Evolutionary conservation across 2,329 filamentous ascomycete genomes (phyloP).

Genomic region (Chrysosphaeria jannelii): DNA sequence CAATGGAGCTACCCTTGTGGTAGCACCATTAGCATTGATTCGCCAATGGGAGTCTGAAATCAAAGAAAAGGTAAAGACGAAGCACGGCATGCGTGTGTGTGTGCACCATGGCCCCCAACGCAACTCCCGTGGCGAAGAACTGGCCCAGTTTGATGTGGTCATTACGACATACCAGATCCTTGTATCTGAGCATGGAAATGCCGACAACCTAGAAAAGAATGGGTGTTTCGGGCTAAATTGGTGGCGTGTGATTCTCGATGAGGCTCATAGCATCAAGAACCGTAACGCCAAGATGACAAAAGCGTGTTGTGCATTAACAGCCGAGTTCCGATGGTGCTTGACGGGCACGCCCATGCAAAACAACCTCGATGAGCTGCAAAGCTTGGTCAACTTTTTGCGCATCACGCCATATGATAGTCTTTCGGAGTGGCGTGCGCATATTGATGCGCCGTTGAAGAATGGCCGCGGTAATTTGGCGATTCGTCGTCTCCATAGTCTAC

Average conservation of each 20-base stretch:
- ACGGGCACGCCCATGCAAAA: constrained; percentile 97
- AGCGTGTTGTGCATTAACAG: constrained; percentile 57
- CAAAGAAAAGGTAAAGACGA: constrained; percentile 38
- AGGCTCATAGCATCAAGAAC: constrained; percentile 97
- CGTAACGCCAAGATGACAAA: constrained; percentile 86
- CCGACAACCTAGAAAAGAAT: constrained; percentile 33
- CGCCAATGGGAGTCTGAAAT: constrained; percentile 94
- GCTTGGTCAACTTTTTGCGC: constrained; percentile 67
- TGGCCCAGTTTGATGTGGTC: constrained; percentile 74
- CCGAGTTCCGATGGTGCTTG: constrained; percentile 83
- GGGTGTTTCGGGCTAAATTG: constrained; percentile 80
- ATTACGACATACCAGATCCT: constrained; percentile 93
- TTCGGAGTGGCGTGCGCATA: constrained; percentile 67
- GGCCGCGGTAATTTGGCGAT: constrained; percentile 76
- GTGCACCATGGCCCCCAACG: constrained; percentile 77
- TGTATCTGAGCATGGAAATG: constrained; percentile 60
- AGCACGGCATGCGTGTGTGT: constrained; percentile 46
- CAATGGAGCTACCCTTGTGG: constrained; percentile 60
- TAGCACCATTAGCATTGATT: constrained; percentile 79
- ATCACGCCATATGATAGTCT: constrained; percentile 80
- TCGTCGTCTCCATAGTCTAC: constrained; percentile 49
- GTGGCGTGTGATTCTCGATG: constrained; percentile 87
- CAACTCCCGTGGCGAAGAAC: constrained; percentile 45
- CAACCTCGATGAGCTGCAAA: constrained; percentile 87
- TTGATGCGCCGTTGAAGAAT: constrained; percentile 67